Conservation (phyloP, 2,329 filamentous ascomycete genomes). For the Ophiobolus disseminans region DNA sequence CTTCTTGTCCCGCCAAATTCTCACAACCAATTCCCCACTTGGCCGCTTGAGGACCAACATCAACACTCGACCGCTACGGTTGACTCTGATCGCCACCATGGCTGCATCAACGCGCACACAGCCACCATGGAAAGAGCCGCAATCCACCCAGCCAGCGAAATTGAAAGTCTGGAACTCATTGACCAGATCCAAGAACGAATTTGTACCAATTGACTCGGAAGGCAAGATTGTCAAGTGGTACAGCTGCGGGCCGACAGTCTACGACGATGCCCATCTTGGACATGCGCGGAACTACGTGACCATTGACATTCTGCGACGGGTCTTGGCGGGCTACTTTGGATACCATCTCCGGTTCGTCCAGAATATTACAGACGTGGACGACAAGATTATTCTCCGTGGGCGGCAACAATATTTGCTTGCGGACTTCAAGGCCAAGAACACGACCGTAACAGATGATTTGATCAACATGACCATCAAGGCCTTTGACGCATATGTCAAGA, state of each 20-base stretch:
- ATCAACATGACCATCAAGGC: conserved; percentile 59
- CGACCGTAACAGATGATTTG: conserved; percentile 54
- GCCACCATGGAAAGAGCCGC: conserved; percentile 49
- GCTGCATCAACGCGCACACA: conserved; percentile 46
- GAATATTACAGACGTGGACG: conserved; percentile 76
- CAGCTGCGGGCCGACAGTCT: conserved; percentile 85
- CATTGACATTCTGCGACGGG: conserved; percentile 84
- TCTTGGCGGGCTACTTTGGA: conserved; percentile 82
- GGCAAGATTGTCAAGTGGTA: conserved; percentile 81
- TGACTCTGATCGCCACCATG: conserved; percentile 32
- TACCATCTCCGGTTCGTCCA: conserved; percentile 87
- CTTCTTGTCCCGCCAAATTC: conserved; percentile 36
- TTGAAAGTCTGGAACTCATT: conserved; percentile 83
- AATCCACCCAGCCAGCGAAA: conserved; percentile 54
- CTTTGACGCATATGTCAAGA: conserved; percentile 66
- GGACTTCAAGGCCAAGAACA: conserved; percentile 67
- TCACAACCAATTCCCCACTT: conserved; percentile 31
- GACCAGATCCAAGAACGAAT: conserved; percentile 75
- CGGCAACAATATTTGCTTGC: conserved; percentile 79
- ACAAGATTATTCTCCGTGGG: conserved; percentile 69
- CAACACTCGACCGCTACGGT: conserved; percentile 19
- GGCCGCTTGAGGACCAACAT: conserved; percentile 20
- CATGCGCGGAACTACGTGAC: conserved; percentile 91
- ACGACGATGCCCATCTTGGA: conserved; percentile 81
- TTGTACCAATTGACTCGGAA: conserved; percentile 73